phyloP scores from a whole-genome alignment of 2,329 filamentous ascomycete genomes.

The Rutstroemia sp. region DNA sequence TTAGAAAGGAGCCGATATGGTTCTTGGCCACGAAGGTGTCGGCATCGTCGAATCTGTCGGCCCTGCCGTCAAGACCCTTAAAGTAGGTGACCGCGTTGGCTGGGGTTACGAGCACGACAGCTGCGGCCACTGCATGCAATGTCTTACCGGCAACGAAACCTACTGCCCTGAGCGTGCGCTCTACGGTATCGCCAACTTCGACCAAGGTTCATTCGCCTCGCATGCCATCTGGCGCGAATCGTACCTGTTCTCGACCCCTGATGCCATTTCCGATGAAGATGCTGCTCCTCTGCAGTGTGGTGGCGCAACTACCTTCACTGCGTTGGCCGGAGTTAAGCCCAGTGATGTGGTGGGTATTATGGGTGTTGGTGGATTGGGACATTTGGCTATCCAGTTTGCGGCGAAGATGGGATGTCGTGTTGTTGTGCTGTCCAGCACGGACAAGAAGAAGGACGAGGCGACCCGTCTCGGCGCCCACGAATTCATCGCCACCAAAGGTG shows the following conservation, averaged over 20 bases:
- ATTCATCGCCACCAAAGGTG: slow-evolving; percentile 47
- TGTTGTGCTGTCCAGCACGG: slow-evolving; percentile 47
- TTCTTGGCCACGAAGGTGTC: slow-evolving; percentile 62
- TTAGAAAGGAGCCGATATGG: slow-evolving; percentile 11
- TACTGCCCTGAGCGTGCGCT: slow-evolving; percentile 35
- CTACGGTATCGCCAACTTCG: slow-evolving; percentile 36
- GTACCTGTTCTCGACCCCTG: slow-evolving; percentile 34
- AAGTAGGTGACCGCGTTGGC: slow-evolving; percentile 37
- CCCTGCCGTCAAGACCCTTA: slow-evolving; percentile 36
- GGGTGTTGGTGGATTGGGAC: slow-evolving; percentile 53
- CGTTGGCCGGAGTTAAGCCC: slow-evolving; percentile 27
- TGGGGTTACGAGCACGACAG: slow-evolving; percentile 36
- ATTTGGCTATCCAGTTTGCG: slow-evolving; percentile 55
- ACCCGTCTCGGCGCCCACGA: slow-evolving; percentile 49
- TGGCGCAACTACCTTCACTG: slow-evolving; percentile 33
- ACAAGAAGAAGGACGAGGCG: slow-evolving; percentile 57
- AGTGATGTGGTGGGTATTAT: slow-evolving; percentile 34
- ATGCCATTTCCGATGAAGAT: slow-evolving; percentile 27
- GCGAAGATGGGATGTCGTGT: slow-evolving; percentile 54
- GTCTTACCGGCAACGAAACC: slow-evolving; percentile 34
- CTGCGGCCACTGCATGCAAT: slow-evolving; percentile 37
- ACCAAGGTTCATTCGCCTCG: slow-evolving; percentile 39
- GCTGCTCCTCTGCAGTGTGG: slow-evolving; percentile 41
- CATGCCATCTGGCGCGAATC: slow-evolving; percentile 32
- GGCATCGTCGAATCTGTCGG: slow-evolving; percentile 57